Conservation (phyloP, 2,329 filamentous ascomycete genomes). For the Trichoderma sp. region DNA sequence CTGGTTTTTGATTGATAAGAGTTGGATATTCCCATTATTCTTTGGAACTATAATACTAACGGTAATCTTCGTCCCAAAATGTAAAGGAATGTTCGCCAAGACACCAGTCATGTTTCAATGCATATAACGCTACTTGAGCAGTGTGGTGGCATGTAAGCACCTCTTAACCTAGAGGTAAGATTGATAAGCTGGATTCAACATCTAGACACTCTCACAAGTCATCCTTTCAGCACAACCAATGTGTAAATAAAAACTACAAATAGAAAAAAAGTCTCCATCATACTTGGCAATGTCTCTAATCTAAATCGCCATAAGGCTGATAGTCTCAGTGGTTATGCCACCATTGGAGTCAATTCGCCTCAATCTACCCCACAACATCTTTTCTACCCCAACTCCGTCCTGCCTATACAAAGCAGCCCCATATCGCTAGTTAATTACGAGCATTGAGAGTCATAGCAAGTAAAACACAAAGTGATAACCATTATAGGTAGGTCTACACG, state of each 20-base stretch:
- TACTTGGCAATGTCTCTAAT: too few species aligned
- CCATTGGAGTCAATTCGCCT: neutral
- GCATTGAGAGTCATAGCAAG: neutral
- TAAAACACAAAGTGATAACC: neutral
- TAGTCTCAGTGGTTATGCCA: neutral
- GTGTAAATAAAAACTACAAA: too few species aligned
- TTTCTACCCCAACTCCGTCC: conserved; percentile 7
- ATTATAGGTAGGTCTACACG: neutral
- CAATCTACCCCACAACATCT: neutral
- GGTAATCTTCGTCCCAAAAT: neutral
- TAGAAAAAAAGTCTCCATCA: too few species aligned
- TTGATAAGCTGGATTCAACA: neutral
- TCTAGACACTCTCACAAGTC: neutral
- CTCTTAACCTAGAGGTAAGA: neutral
- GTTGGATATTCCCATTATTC: neutral
- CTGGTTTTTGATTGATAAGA: neutral
- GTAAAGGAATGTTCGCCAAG: neutral
- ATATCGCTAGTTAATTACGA: neutral
- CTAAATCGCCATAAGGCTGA: neutral
- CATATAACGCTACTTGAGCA: neutral
- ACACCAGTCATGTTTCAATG: neutral
- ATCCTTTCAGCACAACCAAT: neutral
- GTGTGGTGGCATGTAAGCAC: neutral
- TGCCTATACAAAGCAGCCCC: neutral
- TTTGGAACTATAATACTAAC: neutral